These are phyloP conservation scores for Aureobasidium vineae DNA, from an alignment of 2,329 filamentous ascomycete species.

Conservation along the genomic window DNA sequence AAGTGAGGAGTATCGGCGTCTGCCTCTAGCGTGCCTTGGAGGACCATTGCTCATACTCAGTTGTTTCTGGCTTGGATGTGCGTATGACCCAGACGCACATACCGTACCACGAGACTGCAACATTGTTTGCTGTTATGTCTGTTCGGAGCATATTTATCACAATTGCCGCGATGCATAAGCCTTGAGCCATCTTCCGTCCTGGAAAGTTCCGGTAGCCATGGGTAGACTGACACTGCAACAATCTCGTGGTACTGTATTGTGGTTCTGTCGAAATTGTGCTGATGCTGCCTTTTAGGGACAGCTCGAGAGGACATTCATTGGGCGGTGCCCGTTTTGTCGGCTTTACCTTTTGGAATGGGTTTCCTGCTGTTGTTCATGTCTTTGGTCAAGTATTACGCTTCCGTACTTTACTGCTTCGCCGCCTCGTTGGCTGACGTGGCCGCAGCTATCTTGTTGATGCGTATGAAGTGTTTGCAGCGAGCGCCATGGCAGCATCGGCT, in stretches of 20 bases:
- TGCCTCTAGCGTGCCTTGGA: conserved; percentile 69
- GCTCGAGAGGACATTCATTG: conserved; percentile 42
- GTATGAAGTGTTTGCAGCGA: conserved; percentile 72
- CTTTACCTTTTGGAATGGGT: conserved; percentile 47
- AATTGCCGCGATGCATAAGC: neutral
- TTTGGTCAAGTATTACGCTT: conserved; percentile 48
- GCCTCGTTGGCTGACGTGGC: conserved; percentile 37
- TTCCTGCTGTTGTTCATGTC: conserved; percentile 53
- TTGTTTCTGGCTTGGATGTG: conserved; percentile 14
- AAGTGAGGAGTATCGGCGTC: conserved; percentile 64
- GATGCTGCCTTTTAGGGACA: conserved; percentile 40
- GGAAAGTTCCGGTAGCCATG: conserved; percentile 27
- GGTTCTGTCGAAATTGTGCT: neutral
- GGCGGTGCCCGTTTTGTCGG: conserved; percentile 46
- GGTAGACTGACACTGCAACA: conserved; percentile 42
- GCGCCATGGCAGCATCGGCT: conserved; percentile 78
- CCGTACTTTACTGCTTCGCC: conserved; percentile 44
- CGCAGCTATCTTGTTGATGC: conserved; percentile 58
- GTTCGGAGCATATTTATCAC: neutral
- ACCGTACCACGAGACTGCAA: neutral
- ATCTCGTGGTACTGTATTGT: neutral
- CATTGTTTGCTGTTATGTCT: neutral
- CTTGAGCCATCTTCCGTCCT: neutral
- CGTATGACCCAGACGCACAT: neutral
- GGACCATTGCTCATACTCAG: conserved; percentile 57